Base-by-base conservation (phyloP, 441 rosid genomes). In the Adansonia madagascariensis region DNA sequence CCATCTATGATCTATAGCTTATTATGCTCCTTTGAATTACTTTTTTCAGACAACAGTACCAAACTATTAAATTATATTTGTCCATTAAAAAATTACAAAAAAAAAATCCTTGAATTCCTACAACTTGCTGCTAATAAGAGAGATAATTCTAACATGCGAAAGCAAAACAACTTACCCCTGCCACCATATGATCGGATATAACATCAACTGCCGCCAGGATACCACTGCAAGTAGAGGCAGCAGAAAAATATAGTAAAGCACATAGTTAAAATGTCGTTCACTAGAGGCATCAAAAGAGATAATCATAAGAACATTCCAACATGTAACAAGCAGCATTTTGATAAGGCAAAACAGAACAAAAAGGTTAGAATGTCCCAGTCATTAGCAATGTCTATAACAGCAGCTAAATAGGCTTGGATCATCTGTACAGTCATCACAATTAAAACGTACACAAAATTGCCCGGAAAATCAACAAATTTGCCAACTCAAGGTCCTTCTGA, bases 141-240 rank as follows among this genome's bases (percentile, higher is more conserved):
- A 27, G n/a, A 12, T 18, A 24, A 46, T 10, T 50, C 60, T 31
- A 74, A 74, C 4, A 18, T 17, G 41, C 63, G 15, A 49, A 55
- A 35, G 61, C 9, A 43, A 65, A 18, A 53, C 61, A 75, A 79
- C 90, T 65, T 92, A 93, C 99, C 94, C 99, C 99, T 47, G 84
- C 97, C 85, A 95, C 69, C 76, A 83, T 71, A 80, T 84, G 76
- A 81, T 73, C 86, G 74, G 91, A 80, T 57, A 93, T 82, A 39
- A 93, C 93, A 84, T 95, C 98, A 84, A 93, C 27, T 71, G 97
- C 98, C 8, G 99, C 89, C 57, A 95, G 95, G 83, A 95, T 92
- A 59, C 99, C 99, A 75, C 99, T 95, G 90, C 65, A 80, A 85
- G 65, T 70, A 63, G n/a, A 73, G 75, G 49, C 43, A 80, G 57